phyloP scores from a whole-genome alignment of 2,329 filamentous ascomycete genomes.

The Venturia asperata region DNA sequence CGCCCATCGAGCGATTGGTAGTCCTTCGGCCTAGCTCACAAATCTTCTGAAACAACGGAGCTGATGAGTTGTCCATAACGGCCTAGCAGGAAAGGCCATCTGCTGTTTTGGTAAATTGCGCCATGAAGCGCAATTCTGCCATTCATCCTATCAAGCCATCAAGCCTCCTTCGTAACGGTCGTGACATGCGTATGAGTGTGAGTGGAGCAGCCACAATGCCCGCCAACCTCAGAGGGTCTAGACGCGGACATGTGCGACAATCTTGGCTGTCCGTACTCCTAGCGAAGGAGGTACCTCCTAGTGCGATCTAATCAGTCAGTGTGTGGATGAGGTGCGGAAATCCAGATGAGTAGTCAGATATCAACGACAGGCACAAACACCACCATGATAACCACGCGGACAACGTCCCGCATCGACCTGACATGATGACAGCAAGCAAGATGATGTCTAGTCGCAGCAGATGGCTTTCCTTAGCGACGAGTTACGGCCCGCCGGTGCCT shows the following conservation, averaged over 20 bases:
- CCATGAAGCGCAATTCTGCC: background rate
- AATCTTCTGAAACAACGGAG: background rate
- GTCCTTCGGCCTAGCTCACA: background rate
- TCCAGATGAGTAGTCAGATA: background rate
- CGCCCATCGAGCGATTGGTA: background rate
- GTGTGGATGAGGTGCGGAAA: background rate
- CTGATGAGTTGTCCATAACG: background rate
- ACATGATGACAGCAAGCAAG: background rate
- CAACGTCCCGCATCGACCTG: background rate
- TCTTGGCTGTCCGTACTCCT: background rate
- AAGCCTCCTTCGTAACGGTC: background rate
- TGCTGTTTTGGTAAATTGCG: background rate
- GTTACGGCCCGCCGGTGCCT: background rate
- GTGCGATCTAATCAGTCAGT: background rate
- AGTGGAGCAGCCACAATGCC: background rate
- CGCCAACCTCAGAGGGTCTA: background rate
- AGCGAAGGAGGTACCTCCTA: conserved; percentile 1
- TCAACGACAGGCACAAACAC: background rate
- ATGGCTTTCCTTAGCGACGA: background rate
- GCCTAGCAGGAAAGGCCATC: background rate
- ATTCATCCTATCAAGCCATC: background rate
- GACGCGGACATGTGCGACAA: background rate
- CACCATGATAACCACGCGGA: background rate
- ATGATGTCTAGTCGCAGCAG: background rate
- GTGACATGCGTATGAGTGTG: background rate